Evolutionary conservation across 176 grass and related monocot species (phyloP), one percentile per base, ranked within the genome.

Genomic region (Oryza australiensis): DNA sequence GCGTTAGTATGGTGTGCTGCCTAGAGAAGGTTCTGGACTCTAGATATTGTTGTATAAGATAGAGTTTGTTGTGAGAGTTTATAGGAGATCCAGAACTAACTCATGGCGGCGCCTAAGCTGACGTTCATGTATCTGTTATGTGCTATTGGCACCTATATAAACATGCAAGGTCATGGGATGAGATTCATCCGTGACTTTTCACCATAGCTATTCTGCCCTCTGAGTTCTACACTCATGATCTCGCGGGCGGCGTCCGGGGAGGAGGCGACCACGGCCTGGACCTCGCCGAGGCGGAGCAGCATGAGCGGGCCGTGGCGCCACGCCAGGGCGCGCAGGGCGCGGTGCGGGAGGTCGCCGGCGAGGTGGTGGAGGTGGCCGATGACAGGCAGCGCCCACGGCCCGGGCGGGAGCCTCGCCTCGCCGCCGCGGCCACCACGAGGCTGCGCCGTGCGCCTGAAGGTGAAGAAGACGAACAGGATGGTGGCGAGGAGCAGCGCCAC

Each of bases 161-260:
- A n/a, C n/a, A n/a, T n/a, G n/a, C n/a, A n/a, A n/a, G n/a, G n/a
- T n/a, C n/a, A n/a, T n/a, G n/a, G n/a, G n/a, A n/a, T n/a, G n/a
- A n/a, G n/a, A n/a, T n/a, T n/a, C n/a, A n/a, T n/a, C n/a, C n/a
- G n/a, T n/a, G n/a, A n/a, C n/a, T n/a, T n/a, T n/a, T n/a, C n/a
- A n/a, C n/a, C n/a, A n/a, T n/a, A n/a, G n/a, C n/a, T n/a, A n/a
- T n/a, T n/a, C n/a, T n/a, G n/a, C n/a, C n/a, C n/a, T n/a, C n/a
- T n/a, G n/a, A n/a, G n/a, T n/a, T n/a, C n/a, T n/a, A n/a, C n/a
- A n/a, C n/a, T n/a, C n/a, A 91, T 87, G 76, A 97, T 76, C 82
- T 97, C 94, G 28, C 55, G 82, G 5, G 90, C 90, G 13, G 84
- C 86, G 15, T 86, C 84, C 8, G 79, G 38, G 12, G 91, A 91